A percentile compares a stretch with the other conserved stretches of the same genome.
These are phyloP conservation scores for Dunaliella sp. DNA, from an alignment of 139 green algal genomes.

Conservation along the genomic window DNA sequence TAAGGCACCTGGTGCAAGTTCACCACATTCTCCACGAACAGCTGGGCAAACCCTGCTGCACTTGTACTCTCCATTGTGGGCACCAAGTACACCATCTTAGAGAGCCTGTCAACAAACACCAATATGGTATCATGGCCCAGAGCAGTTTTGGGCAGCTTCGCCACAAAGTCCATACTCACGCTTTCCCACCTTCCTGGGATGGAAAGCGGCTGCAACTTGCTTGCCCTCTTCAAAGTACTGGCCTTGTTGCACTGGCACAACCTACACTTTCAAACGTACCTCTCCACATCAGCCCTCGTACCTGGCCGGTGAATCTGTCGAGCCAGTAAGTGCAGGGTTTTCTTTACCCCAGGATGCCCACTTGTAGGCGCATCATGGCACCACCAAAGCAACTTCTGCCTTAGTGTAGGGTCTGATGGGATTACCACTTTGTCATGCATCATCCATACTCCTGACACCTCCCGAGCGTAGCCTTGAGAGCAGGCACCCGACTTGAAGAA, in stretches of 20 bases:
- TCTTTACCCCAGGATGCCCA: conserved; percentile 1
- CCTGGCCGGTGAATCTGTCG: conserved; percentile 23
- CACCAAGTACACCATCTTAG: conserved; percentile 39
- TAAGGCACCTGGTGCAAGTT: conserved; percentile 25
- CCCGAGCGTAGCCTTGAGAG: too few relatives aligned
- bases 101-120: conserved; percentile 43
- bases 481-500: too few relatives aligned
- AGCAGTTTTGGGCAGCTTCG: conserved; percentile 23
- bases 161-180: background rate
- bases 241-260: conserved; percentile 38
- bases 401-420: too few relatives aligned
- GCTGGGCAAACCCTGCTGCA: background rate
- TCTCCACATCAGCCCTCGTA: background rate
- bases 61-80: background rate
- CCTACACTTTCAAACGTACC: conserved; percentile 25
- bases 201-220: conserved; percentile 28
- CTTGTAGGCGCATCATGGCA: too few relatives aligned
- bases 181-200: background rate
- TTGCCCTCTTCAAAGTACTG: background rate
- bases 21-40: conserved; percentile 36
- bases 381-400: too few relatives aligned
- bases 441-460: too few relatives aligned
- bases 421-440: too few relatives aligned
- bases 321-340: background rate
- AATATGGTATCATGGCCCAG: conserved; percentile 24